Evolutionary conservation across 2,329 filamentous ascomycete genomes (phyloP), one percentile per base, ranked within the genome.

Genomic region (Nakataea oryzae): DNA sequence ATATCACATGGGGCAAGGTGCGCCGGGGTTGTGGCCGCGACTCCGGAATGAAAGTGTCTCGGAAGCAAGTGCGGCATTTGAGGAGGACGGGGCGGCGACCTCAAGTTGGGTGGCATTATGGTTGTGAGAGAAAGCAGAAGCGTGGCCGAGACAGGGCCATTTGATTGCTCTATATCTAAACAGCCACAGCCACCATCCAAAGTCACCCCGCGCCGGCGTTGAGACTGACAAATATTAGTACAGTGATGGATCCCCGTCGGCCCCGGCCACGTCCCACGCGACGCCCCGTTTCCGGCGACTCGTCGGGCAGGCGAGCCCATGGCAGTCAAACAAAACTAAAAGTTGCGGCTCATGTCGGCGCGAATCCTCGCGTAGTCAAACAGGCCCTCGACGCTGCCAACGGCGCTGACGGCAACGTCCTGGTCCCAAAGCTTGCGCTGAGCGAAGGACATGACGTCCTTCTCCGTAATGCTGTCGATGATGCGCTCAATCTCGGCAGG

Each of bases 391-490:
- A 97, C 92, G 79, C 86, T 88, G 69, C 95, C 95, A 68, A 97
- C 90, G 41, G 93, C 95, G 74, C 88, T 93, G 75, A 99, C 84
- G 71, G 95, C 95, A 71, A 99, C 82, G 75, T 99, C 95, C 79
- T 93, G 89, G 79, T 99, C 95, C 95, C 95, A 99, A 65, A 99
- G 81, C 81, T 95, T 96, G 78, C 87, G 86, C 83, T 90, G 89
- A 71, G 93, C 93, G 74, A 97, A 99, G 71, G 89, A 86, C 90
- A 97, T 97, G 67, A 99, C 91, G 72, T 97, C 91, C 83, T 96
- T 96, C 78, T 93, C 92, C 67, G 91, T 91, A 74, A 99, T 93
- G 70, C 80, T 83, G 72, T 93, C 88, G 70, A 99, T 91, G 69
- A 88, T 86, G 71, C 91, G 87, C 86, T 99, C 95, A 67, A 99